phyloP scores from a whole-genome alignment of 164 flowering plant species.

The Vitis labrusca region DNA sequence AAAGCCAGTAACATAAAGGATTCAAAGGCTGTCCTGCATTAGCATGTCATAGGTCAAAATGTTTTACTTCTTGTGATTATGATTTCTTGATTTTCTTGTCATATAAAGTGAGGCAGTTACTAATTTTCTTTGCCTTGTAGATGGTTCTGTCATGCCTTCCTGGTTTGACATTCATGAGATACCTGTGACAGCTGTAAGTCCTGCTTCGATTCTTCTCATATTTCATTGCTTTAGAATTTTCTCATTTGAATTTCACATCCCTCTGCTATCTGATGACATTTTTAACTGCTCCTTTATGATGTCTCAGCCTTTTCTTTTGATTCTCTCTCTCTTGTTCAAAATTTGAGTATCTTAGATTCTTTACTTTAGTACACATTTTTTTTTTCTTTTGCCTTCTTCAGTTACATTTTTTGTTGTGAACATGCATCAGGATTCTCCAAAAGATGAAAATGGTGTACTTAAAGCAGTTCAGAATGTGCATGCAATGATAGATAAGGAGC shows the following conservation, averaged over 20 bases:
- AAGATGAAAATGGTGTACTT: constrained; percentile 62
- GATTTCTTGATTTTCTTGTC: neutral
- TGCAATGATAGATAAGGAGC: constrained; percentile 85
- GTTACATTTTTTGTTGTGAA: neutral
- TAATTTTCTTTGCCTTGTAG: constrained; percentile 41
- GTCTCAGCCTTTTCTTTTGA: too few relatives aligned
- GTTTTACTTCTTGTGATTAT: too few relatives aligned
- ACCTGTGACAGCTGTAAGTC: constrained; percentile 83
- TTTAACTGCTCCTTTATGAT: too few relatives aligned
- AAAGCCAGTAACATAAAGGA: too few relatives aligned
- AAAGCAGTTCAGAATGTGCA: constrained; percentile 88
- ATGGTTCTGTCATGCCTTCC: constrained; percentile 90
- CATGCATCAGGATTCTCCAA: constrained; percentile 71
- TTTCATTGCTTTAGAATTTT: neutral
- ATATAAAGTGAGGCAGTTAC: neutral
- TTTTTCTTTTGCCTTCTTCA: neutral
- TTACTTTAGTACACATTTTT: too few relatives aligned
- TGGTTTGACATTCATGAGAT: constrained; percentile 96
- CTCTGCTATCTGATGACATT: too few relatives aligned
- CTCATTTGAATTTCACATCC: neutral
- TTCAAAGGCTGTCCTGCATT: too few relatives aligned
- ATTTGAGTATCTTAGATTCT: too few relatives aligned
- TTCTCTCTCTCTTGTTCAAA: too few relatives aligned
- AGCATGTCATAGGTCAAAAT: too few relatives aligned
- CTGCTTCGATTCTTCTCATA: constrained; percentile 1